Evolutionary conservation across 768 basidiomycete genomes (phyloP).

Genomic region (Cystoderma amianthinum): DNA sequence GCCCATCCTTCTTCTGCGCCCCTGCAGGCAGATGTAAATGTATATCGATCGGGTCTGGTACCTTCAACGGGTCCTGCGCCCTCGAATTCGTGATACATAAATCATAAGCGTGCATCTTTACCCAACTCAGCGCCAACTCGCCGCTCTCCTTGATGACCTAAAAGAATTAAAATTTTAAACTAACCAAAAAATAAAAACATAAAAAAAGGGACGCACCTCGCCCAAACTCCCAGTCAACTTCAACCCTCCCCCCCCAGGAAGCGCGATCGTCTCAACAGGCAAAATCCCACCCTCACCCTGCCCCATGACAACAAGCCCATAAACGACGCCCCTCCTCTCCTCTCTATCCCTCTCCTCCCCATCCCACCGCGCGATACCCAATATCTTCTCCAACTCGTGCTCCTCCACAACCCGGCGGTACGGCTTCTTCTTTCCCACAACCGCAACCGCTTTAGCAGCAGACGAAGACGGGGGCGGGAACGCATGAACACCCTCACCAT

Average conservation of each 20-base stretch:
- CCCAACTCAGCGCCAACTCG: slow-evolving; percentile 88
- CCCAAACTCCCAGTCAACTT: slow-evolving; percentile 82
- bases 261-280: slow-evolving; percentile 75
- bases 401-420: slow-evolving; percentile 61
- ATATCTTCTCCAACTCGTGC: slow-evolving; percentile 73
- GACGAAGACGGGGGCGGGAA: background rate
- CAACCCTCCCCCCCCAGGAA: slow-evolving; percentile 70
- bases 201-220: slow-evolving; percentile 37
- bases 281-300: slow-evolving; percentile 82
- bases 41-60: slow-evolving; percentile 68
- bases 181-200: background rate
- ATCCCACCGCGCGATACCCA: slow-evolving; percentile 78
- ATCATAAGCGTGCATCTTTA: slow-evolving; percentile 79
- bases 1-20: slow-evolving; percentile 91
- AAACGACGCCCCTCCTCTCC: slow-evolving; percentile 70
- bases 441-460: slow-evolving; percentile 8
- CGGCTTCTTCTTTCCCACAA: slow-evolving; percentile 15
- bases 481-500: too few relatives aligned
- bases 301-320: slow-evolving; percentile 84
- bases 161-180: background rate
- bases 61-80: slow-evolving; percentile 68
- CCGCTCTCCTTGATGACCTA: slow-evolving; percentile 89
- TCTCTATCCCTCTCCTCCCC: slow-evolving; percentile 74
- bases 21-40: slow-evolving; percentile 89
- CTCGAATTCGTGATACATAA: slow-evolving; percentile 67